Evolutionary conservation across 345 rosid species (phyloP), one percentile per base, ranked within the genome.

Genomic region (Geranium brycei): DNA sequence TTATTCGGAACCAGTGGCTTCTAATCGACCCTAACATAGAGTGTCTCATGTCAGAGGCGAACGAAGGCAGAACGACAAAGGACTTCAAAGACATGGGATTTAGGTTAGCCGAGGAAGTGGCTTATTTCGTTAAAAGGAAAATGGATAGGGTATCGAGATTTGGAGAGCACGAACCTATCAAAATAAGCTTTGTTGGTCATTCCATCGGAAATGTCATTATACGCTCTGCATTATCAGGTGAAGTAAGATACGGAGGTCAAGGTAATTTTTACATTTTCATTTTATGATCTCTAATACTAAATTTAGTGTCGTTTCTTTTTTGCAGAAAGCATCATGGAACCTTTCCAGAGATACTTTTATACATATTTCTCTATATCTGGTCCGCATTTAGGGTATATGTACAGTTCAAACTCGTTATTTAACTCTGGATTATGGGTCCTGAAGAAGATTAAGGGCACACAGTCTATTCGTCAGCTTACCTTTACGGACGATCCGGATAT

Each of bases 391-490:
- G 97, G 99, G 60, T 93, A 88, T 82, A 78, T 93, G 64, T 90
- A 93, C 80, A 87, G 97, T 75, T 79, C 96, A 62, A 90, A 90
- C 81, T 88, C 95, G 5, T 75, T 93, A 76, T 93, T 93, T 68
- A 93, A 93, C 68, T 93, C 99, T 7, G 96, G 97, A 57, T 68
- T 90, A 75, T 93, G 97, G 96, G 75, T 90, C 73, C 58, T 93
- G 79, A 93, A 90, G 83, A 93, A 93, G 79, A 70, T 90, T 62
- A 93, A 85, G 79, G 85, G 85, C 60, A 82, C 91, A 35, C 95
- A 79, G 67, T 91, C 92, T 79, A 88, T 93, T 79, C 97, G 91
- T 81, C 97, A 90, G 78, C 97, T 93, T 63, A 93, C 97, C 47
- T 85, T 93, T 71, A 88, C 99, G 0, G 99, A 93, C 76, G 89